Evolutionary conservation across 169 alveolate genomes (phyloP).

Genomic region (Cryptosporidium bovis): DNA sequence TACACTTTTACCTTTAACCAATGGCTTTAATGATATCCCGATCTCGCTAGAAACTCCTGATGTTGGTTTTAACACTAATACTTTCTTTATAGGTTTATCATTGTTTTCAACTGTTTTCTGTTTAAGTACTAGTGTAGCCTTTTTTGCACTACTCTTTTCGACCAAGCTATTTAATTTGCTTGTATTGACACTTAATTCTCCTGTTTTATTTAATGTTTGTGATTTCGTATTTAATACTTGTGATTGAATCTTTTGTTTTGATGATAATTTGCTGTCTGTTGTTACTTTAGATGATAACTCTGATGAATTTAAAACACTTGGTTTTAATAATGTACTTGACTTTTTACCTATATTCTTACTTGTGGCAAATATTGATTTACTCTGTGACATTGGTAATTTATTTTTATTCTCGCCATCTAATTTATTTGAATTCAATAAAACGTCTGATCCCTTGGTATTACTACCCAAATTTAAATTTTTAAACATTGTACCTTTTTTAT

Average conservation of each 20-base stretch:
- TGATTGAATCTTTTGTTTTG: no score
- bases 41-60: background rate
- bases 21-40: conserved; percentile 1
- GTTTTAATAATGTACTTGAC: background rate
- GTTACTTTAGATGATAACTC: no score
- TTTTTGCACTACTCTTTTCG: background rate
- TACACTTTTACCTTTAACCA: background rate
- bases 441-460: background rate
- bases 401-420: background rate
- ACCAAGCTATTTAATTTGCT: no score
- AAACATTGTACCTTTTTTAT: conserved; percentile 1
- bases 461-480: background rate
- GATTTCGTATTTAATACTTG: no score
- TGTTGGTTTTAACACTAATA: conserved; percentile 7
- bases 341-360: conserved; percentile 1
- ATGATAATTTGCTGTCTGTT: no score
- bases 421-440: conserved; percentile 10
- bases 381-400: background rate
- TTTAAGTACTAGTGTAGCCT: conserved; percentile 2
- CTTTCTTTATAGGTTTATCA: background rate
- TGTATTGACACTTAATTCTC: no score
- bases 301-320: background rate
- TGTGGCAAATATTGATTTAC: background rate
- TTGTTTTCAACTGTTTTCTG: background rate
- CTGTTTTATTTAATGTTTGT: no score